phyloP scores from a whole-genome alignment of 2,329 filamentous ascomycete species.

The Cladosporium sp. region DNA sequence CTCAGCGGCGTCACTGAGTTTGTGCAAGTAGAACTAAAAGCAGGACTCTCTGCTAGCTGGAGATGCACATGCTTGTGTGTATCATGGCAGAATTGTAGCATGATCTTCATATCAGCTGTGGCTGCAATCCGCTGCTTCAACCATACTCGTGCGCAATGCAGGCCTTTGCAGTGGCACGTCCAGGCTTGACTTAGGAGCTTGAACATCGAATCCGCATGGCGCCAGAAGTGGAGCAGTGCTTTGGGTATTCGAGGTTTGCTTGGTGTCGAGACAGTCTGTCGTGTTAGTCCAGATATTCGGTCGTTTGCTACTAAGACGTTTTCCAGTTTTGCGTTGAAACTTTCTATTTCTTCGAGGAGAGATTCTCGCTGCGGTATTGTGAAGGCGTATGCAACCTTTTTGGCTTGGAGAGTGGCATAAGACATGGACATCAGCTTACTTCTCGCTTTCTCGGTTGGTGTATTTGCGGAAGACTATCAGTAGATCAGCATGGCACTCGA shows the following conservation, averaged over 20 bases:
- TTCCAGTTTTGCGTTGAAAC: slow-evolving; percentile 17
- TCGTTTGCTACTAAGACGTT: slow-evolving; percentile 20
- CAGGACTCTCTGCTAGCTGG: slow-evolving; percentile 10
- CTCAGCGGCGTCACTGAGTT: neutral
- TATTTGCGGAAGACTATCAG: neutral
- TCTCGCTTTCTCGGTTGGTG: slow-evolving; percentile 5
- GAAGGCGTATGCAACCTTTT: slow-evolving; percentile 21
- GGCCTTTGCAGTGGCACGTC: slow-evolving; percentile 23
- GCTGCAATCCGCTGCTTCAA: slow-evolving; percentile 21
- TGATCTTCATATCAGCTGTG: slow-evolving; percentile 15
- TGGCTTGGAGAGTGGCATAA: slow-evolving; percentile 20
- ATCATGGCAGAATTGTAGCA: slow-evolving; percentile 18
- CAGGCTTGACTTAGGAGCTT: slow-evolving; percentile 23
- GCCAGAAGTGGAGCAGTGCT: slow-evolving; percentile 24
- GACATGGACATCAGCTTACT: slow-evolving; percentile 17
- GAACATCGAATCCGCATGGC: slow-evolving; percentile 26
- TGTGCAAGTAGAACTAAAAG: neutral
- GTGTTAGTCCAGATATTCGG: slow-evolving; percentile 16
- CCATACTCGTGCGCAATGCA: slow-evolving; percentile 23
- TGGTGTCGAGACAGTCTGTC: slow-evolving; percentile 1
- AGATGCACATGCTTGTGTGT: slow-evolving; percentile 7
- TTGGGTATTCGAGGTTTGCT: slow-evolving; percentile 17
- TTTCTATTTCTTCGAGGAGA: slow-evolving; percentile 21
- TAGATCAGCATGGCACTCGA: neutral
- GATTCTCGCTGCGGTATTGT: slow-evolving; percentile 9